Percentiles rank a stretch among this genome's conserved stretches.
Evolutionary conservation across 192 early-diverging fungal species (phyloP).

Genomic region (Podila verticillata): DNA sequence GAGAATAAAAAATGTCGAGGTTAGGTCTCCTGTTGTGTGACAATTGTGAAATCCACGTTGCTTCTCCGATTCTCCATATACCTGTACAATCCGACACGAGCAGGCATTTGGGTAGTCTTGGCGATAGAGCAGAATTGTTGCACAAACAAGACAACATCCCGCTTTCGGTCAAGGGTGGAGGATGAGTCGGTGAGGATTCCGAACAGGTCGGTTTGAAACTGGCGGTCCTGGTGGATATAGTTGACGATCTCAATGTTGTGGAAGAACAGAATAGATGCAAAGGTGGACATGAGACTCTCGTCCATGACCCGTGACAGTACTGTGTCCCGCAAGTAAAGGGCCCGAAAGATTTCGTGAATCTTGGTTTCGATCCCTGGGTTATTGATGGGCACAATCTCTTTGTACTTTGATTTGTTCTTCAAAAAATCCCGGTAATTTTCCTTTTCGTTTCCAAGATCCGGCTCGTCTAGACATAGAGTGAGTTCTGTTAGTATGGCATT

Average conservation of each 20-base stretch:
- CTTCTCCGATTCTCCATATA: slow-evolving; percentile 24
- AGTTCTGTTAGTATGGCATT: background rate
- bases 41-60: background rate
- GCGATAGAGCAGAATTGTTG: slow-evolving; percentile 82
- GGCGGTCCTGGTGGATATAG: slow-evolving; percentile 74
- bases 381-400: slow-evolving; percentile 83
- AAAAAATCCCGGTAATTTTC: slow-evolving; percentile 84
- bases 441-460: slow-evolving; percentile 72
- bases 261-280: slow-evolving; percentile 82
- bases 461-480: slow-evolving; percentile 68
- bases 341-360: slow-evolving; percentile 87
- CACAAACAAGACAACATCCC: slow-evolving; percentile 82
- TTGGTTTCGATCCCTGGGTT: slow-evolving; percentile 75
- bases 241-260: slow-evolving; percentile 88
- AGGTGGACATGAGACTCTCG: slow-evolving; percentile 76
- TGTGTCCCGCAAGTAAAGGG: slow-evolving; percentile 90
- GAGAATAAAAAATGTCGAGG: background rate
- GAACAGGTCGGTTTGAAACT: slow-evolving; percentile 78
- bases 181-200: slow-evolving; percentile 63
- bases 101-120: slow-evolving; percentile 71
- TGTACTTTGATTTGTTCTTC: slow-evolving; percentile 63
- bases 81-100: slow-evolving; percentile 73
- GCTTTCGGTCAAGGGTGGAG: slow-evolving; percentile 63
- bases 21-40: slow-evolving; percentile 16
- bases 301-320: slow-evolving; percentile 81